Conservation (phyloP, 768 basidiomycete genomes). For the Favolaschia claudopus region DNA sequence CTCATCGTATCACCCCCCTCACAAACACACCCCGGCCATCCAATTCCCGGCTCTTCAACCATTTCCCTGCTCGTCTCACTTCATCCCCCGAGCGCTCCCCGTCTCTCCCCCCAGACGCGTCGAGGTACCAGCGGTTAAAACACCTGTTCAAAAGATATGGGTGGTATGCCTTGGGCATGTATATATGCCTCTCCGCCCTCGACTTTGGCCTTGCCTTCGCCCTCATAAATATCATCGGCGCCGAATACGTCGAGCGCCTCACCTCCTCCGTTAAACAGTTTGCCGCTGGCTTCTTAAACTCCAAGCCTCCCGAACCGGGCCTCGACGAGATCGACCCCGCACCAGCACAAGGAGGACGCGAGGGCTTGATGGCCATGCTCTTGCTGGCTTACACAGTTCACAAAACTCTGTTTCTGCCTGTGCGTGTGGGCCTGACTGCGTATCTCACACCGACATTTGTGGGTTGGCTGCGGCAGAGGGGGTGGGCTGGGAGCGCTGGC, state of each 20-base stretch:
- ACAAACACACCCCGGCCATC: constrained; percentile 38
- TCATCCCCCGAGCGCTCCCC: constrained; percentile 39
- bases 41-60: constrained; percentile 56
- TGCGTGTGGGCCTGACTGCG: constrained; percentile 89
- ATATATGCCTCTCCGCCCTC: constrained; percentile 72
- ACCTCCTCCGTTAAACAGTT: constrained; percentile 63
- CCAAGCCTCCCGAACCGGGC: constrained; percentile 70
- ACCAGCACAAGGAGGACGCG: constrained; percentile 52
- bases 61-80: constrained; percentile 56
- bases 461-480: constrained; percentile 77
- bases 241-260: constrained; percentile 84
- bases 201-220: constrained; percentile 90
- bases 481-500: constrained; percentile 84
- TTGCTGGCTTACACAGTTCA: constrained; percentile 94
- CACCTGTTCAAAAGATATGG: constrained; percentile 91
- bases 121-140: constrained; percentile 76
- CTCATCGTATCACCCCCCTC: constrained; percentile 22
- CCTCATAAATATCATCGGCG: constrained; percentile 86
- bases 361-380: constrained; percentile 91
- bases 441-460: constrained; percentile 88
- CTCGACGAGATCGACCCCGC: constrained; percentile 65
- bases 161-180: constrained; percentile 95
- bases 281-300: constrained; percentile 52
- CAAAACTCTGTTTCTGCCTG: constrained; percentile 91
- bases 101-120: constrained; percentile 55